These are phyloP conservation scores for Cucurbita maxima DNA, from an alignment of 306 rosid species.

Conservation along the genomic window DNA sequence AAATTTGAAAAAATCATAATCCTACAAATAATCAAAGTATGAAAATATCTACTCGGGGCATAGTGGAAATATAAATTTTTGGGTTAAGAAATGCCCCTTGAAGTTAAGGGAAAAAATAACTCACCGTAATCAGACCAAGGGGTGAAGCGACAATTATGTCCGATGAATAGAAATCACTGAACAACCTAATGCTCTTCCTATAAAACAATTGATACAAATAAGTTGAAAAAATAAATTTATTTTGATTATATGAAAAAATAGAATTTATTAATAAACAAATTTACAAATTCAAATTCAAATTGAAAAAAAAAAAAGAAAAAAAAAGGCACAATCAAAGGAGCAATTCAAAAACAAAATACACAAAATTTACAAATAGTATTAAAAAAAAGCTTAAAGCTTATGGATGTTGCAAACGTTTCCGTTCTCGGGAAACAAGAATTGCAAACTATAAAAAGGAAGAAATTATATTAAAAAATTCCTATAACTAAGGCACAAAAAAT, in stretches of 20 bases:
- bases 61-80: neutral
- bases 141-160: constrained; percentile 85
- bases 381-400: neutral
- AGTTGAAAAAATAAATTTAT: neutral
- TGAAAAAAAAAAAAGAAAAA: neutral
- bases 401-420: neutral
- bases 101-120: neutral
- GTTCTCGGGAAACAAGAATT: neutral
- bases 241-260: neutral
- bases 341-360: neutral
- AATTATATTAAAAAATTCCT: too few species aligned
- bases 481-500: neutral
- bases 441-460: neutral
- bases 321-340: neutral
- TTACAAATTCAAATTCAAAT: neutral
- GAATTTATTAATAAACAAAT: neutral
- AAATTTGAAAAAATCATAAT: neutral
- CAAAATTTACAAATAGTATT: neutral
- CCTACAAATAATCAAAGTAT: neutral
- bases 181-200: constrained; percentile 75
- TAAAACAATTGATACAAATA: constrained; percentile 4
- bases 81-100: neutral
- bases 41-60: neutral
- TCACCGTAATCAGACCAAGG: constrained; percentile 57
- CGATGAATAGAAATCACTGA: constrained; percentile 79